These are phyloP conservation scores for Candida verbasci DNA, from an alignment of 805 yeast species.

Conservation along the genomic window DNA sequence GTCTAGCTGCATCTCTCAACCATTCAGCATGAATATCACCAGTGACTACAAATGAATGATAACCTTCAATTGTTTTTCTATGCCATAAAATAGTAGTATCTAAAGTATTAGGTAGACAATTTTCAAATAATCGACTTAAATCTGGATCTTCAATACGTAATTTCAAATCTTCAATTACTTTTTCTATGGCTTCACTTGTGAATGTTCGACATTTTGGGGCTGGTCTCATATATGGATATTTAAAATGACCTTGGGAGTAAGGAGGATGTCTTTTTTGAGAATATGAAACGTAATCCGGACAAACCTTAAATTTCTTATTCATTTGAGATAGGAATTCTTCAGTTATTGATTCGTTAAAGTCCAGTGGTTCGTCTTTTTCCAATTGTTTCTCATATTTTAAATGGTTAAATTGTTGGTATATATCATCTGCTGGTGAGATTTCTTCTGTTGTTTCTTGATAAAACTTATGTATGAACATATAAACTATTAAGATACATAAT, in stretches of 20 bases:
- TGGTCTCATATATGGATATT: slow-evolving; percentile 76
- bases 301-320: slow-evolving; percentile 20
- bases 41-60: slow-evolving; percentile 72
- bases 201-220: slow-evolving; percentile 69
- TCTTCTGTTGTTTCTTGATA: neutral
- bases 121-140: slow-evolving; percentile 70
- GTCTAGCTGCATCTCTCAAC: slow-evolving; percentile 85
- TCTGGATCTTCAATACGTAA: slow-evolving; percentile 54
- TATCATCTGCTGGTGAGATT: neutral
- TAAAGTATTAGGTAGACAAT: slow-evolving; percentile 80
- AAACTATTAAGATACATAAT: neutral
- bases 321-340: slow-evolving; percentile 12
- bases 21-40: slow-evolving; percentile 95
- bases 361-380: neutral
- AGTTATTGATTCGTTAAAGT: neutral
- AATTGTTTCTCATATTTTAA: too few species aligned
- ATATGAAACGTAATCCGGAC: slow-evolving; percentile 64
- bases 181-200: slow-evolving; percentile 56
- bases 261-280: slow-evolving; percentile 55
- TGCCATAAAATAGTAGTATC: slow-evolving; percentile 87
- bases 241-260: slow-evolving; percentile 48
- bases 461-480: neutral
- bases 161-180: slow-evolving; percentile 49
- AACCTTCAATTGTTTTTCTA: slow-evolving; percentile 5
- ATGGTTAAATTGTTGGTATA: too few species aligned